Evolutionary conservation across 352 stramenopile species (phyloP).

Genomic region (Pythium apleroticum): DNA sequence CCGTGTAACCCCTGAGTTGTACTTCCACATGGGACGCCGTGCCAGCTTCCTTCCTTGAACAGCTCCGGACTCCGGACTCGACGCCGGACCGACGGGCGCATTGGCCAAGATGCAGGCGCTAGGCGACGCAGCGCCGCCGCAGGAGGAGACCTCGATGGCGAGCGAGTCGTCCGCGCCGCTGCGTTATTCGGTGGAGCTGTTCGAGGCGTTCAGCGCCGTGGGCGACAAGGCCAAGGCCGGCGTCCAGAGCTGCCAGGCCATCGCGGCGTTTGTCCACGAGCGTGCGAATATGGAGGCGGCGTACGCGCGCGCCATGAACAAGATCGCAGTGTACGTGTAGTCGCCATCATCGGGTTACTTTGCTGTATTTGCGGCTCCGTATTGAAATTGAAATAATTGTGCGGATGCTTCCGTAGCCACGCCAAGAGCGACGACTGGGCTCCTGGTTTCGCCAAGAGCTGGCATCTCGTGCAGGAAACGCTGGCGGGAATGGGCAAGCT

Average conservation of each 20-base stretch:
- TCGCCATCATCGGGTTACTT: neutral
- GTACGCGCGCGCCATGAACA: constrained; percentile 62
- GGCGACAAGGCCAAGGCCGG: constrained; percentile 77
- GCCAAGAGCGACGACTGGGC: constrained; percentile 73
- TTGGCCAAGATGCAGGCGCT: neutral
- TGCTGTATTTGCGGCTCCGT: neutral
- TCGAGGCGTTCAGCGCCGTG: constrained; percentile 63
- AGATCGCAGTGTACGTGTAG: constrained; percentile 53
- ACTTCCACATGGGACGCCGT: constrained; percentile 6
- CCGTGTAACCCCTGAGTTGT: constrained; percentile 1
- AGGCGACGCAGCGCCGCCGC: constrained; percentile 3
- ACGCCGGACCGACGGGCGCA: neutral
- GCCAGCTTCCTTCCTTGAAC: no score
- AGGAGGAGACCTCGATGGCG: neutral
- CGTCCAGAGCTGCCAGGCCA: constrained; percentile 71
- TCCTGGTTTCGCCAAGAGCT: constrained; percentile 53
- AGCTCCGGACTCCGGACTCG: neutral
- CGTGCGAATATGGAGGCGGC: constrained; percentile 51
- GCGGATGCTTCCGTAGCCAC: constrained; percentile 30
- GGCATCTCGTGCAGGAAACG: constrained; percentile 54
- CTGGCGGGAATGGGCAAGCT: constrained; percentile 52
- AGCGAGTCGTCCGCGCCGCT: constrained; percentile 2
- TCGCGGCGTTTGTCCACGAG: constrained; percentile 63
- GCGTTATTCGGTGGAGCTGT: constrained; percentile 74
- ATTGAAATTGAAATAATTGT: neutral